phyloP scores from a whole-genome alignment of 2,329 filamentous ascomycete species.

The Incumbomyces delicatus region DNA sequence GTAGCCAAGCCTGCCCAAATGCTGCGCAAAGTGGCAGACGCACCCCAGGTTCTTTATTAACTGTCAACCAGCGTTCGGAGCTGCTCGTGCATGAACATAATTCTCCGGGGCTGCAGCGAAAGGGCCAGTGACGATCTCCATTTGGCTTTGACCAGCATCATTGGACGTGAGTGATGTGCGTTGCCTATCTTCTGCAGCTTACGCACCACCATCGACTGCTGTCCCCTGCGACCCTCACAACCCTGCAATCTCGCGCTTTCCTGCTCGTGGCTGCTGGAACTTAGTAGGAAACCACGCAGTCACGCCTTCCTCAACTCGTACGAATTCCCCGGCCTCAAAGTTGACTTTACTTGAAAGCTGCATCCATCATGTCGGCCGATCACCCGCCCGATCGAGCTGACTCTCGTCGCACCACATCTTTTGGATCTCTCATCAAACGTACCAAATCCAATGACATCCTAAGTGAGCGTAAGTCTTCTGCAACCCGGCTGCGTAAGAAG shows the following conservation, averaged over 20 bases:
- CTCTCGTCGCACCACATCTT: constrained; percentile 4
- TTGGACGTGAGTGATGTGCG: too few species aligned
- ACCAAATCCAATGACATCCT: constrained; percentile 9
- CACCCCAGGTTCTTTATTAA: not conserved
- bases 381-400: not conserved
- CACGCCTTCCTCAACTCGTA: not conserved
- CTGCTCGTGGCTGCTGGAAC: not conserved
- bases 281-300: not conserved
- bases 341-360: not conserved
- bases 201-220: not conserved
- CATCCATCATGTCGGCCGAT: constrained; percentile 2
- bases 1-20: not conserved
- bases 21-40: not conserved
- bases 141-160: too few species aligned
- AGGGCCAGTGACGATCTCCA: too few species aligned
- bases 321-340: not conserved
- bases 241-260: constrained; percentile 2
- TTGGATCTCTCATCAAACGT: constrained; percentile 7
- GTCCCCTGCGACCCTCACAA: not conserved
- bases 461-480: constrained; percentile 17
- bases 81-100: too few species aligned
- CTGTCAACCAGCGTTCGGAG: too few species aligned
- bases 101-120: too few species aligned
- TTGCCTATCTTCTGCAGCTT: too few species aligned
- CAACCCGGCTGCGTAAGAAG: constrained; percentile 16